These are phyloP conservation scores for Tephrocybe sp. DNA, from an alignment of 768 basidiomycete genomes.

Conservation along the genomic window DNA sequence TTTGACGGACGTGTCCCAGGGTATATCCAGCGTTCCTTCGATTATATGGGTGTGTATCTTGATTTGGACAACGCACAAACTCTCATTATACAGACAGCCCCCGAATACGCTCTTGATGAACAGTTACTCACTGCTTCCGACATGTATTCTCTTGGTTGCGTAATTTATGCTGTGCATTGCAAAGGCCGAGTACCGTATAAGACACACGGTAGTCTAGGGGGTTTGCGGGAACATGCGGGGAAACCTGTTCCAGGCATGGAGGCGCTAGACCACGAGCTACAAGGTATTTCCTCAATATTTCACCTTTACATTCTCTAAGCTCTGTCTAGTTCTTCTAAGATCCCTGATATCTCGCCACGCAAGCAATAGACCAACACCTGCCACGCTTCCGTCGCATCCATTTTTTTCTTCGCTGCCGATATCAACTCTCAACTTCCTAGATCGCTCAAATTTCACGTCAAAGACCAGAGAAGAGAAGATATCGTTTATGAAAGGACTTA, in stretches of 20 bases:
- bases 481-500: conserved; percentile 90
- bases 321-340: conserved; percentile 64
- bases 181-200: conserved; percentile 86
- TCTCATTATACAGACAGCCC: conserved; percentile 50
- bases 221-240: conserved; percentile 69
- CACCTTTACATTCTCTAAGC: background rate
- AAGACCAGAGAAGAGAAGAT: conserved; percentile 96
- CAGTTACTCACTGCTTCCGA: conserved; percentile 84
- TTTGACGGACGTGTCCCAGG: conserved; percentile 79
- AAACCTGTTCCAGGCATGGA: conserved; percentile 63
- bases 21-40: conserved; percentile 88
- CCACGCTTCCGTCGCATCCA: conserved; percentile 76
- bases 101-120: conserved; percentile 94
- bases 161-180: conserved; percentile 90
- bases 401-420: conserved; percentile 97
- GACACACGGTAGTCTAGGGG: conserved; percentile 74
- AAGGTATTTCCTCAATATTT: conserved; percentile 44
- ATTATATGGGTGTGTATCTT: conserved; percentile 78
- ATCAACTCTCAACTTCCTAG: conserved; percentile 93
- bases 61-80: background rate
- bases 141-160: conserved; percentile 89
- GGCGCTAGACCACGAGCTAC: conserved; percentile 67
- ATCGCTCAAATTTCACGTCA: conserved; percentile 91
- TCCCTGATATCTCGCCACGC: conserved; percentile 82
- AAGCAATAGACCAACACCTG: conserved; percentile 70